These are phyloP conservation scores for Ceratobasidium sp. DNA, from an alignment of 1,284 basidiomycete species.

Conservation along the genomic window DNA sequence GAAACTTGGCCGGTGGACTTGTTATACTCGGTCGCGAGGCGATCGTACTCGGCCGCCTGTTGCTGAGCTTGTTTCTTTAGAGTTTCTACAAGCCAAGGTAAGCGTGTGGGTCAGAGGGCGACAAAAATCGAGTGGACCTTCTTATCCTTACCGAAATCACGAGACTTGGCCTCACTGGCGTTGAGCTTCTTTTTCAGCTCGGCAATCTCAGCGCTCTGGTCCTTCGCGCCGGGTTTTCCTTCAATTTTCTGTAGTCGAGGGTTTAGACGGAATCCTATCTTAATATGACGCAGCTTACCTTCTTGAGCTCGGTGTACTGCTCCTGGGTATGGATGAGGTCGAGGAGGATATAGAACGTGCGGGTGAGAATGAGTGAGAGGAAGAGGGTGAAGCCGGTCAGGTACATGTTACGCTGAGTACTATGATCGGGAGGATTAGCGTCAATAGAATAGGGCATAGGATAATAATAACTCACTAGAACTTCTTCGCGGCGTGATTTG, in stretches of 20 bases:
- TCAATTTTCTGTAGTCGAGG: conserved; percentile 49
- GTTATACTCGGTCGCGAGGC: conserved; percentile 79
- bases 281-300: conserved; percentile 55
- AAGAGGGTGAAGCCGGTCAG: conserved; percentile 92
- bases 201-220: conserved; percentile 66
- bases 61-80: conserved; percentile 82
- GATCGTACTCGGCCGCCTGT: conserved; percentile 79
- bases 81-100: conserved; percentile 59
- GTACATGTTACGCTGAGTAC: conserved; percentile 85
- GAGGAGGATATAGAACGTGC: conserved; percentile 89
- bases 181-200: conserved; percentile 68
- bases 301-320: conserved; percentile 82
- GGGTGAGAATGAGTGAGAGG: conserved; percentile 89
- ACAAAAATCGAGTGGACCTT: conserved; percentile 29
- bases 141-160: conserved; percentile 70
- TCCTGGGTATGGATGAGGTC: conserved; percentile 92
- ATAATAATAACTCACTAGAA: conserved; percentile 77
- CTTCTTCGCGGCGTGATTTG: conserved; percentile 84
- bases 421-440: conserved; percentile 48
- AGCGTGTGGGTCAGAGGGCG: neutral
- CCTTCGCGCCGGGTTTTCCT: conserved; percentile 52
- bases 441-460: neutral
- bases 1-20: conserved; percentile 65
- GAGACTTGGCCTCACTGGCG: conserved; percentile 59
- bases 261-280: conserved; percentile 8